Conservation (phyloP, 192 early-diverging fungal species). For the Dimargaris verticillata region DNA sequence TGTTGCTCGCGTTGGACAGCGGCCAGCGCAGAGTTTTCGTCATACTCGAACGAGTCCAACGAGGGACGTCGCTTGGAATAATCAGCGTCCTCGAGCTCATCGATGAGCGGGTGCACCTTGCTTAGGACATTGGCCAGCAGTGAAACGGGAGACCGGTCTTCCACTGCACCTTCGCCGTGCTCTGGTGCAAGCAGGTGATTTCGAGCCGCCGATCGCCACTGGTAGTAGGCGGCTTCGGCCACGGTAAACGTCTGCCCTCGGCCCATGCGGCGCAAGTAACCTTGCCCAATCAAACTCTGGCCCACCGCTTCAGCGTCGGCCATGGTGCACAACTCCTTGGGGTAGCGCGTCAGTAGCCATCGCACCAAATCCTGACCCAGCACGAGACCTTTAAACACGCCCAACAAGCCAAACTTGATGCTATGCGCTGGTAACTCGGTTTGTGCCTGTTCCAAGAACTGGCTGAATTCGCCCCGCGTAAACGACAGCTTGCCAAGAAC, state of each 20-base stretch:
- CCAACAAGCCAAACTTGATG: constrained; percentile 51
- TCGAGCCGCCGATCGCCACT: constrained; percentile 47
- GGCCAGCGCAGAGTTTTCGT: constrained; percentile 13
- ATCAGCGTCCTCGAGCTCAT: constrained; percentile 6
- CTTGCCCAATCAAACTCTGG: constrained; percentile 45
- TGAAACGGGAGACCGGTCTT: background rate
- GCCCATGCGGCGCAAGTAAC: constrained; percentile 49
- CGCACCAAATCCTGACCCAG: constrained; percentile 46
- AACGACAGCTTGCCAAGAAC: constrained; percentile 39
- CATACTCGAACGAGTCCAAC: constrained; percentile 12
- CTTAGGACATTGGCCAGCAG: constrained; percentile 12
- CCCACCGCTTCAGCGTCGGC: constrained; percentile 47
- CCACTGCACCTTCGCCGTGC: too few species aligned
- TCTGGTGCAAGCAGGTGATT: constrained; percentile 18
- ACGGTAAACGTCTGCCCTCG: constrained; percentile 52
- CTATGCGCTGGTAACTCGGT: constrained; percentile 40
- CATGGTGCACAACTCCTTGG: constrained; percentile 35
- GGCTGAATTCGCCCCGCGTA: constrained; percentile 40
- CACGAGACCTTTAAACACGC: constrained; percentile 38
- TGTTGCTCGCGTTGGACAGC: constrained; percentile 31
- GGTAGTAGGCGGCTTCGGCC: constrained; percentile 42
- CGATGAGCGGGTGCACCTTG: constrained; percentile 15
- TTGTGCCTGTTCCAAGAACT: constrained; percentile 42
- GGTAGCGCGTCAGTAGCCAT: constrained; percentile 55
- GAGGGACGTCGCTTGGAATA: constrained; percentile 4